A percentile compares a stretch with the other conserved stretches of the same genome.
phyloP scores from a whole-genome alignment of 805 yeast genomes.

The Cyberlindnera euphorbiae region DNA sequence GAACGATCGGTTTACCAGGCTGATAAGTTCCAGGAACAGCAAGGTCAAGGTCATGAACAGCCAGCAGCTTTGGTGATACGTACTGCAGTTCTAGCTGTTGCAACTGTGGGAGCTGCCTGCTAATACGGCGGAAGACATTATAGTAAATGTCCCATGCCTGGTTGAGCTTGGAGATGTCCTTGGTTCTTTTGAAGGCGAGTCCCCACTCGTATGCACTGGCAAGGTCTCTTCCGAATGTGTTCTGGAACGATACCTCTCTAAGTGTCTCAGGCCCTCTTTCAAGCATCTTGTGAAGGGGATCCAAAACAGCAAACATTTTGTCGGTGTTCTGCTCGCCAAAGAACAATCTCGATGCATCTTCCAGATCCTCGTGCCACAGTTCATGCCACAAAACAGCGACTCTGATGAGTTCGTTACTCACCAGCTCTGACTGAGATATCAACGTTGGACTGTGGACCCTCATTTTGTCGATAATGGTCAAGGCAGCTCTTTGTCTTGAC shows the following conservation, averaged over 20 bases:
- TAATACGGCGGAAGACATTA: constrained; percentile 85
- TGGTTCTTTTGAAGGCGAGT: constrained; percentile 74
- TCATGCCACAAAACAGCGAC: constrained; percentile 98
- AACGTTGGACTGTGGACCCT: constrained; percentile 76
- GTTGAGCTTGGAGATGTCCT: constrained; percentile 81
- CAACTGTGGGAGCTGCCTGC: constrained; percentile 82
- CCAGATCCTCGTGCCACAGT: constrained; percentile 96
- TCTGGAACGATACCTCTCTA: constrained; percentile 87
- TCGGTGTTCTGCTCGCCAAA: constrained; percentile 94
- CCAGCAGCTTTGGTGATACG: constrained; percentile 85
- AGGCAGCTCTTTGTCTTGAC: constrained; percentile 86
- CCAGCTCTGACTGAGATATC: constrained; percentile 90
- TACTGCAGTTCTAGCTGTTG: constrained; percentile 85
- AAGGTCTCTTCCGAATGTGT: constrained; percentile 89
- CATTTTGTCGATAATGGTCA: constrained; percentile 88
- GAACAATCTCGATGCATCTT: constrained; percentile 90
- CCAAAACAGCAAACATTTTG: constrained; percentile 87
- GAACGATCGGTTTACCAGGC: constrained; percentile 74
- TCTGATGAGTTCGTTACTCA: constrained; percentile 88
- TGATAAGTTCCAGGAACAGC: constrained; percentile 94
- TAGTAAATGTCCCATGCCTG: constrained; percentile 98
- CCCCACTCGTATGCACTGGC: constrained; percentile 95
- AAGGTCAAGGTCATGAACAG: constrained; percentile 71
- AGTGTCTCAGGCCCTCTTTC: constrained; percentile 88
- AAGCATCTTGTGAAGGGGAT: constrained; percentile 81